Percentiles rank a stretch among this genome's conserved stretches.
Evolutionary conservation across 495 filamentous ascomycete species (phyloP).

Genomic region (Annulohypoxylon stygium): DNA sequence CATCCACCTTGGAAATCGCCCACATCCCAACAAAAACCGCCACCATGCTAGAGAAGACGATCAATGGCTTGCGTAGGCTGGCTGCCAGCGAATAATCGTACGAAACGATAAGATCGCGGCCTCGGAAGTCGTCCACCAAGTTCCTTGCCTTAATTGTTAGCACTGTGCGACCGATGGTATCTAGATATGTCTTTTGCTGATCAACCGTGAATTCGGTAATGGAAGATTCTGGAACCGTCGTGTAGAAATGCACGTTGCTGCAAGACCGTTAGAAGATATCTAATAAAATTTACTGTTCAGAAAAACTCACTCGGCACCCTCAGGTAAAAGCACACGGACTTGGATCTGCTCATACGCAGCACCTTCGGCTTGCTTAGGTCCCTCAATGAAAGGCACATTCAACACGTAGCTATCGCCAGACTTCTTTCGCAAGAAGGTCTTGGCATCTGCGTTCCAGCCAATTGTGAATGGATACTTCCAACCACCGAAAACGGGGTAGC

Average conservation of each 20-base stretch:
- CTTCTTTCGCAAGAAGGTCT: slow-evolving; percentile 76
- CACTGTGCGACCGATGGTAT: slow-evolving; percentile 88
- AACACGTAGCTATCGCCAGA: slow-evolving; percentile 79
- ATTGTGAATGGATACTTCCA: slow-evolving; percentile 98
- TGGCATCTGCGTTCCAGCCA: slow-evolving; percentile 91
- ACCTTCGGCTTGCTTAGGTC: slow-evolving; percentile 85
- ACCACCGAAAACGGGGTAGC: slow-evolving; percentile 93
- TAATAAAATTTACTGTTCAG: slow-evolving; percentile 17
- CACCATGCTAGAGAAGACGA: slow-evolving; percentile 80
- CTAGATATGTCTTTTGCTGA: slow-evolving; percentile 83
- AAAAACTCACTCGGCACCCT: slow-evolving; percentile 84
- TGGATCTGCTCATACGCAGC: slow-evolving; percentile 85
- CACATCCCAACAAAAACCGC: slow-evolving; percentile 81
- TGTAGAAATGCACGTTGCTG: slow-evolving; percentile 77
- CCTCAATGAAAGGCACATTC: slow-evolving; percentile 95
- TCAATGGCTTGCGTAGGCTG: slow-evolving; percentile 84
- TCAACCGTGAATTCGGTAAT: slow-evolving; percentile 68
- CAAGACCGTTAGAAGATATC: slow-evolving; percentile 46
- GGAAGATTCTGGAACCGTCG: slow-evolving; percentile 69
- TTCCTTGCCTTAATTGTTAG: slow-evolving; percentile 85
- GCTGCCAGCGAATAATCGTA: slow-evolving; percentile 86
- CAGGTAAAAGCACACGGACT: slow-evolving; percentile 86
- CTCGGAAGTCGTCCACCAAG: slow-evolving; percentile 87
- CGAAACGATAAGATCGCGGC: slow-evolving; percentile 84
- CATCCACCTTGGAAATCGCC: slow-evolving; percentile 80